These are phyloP conservation scores for Emergomyces pasteurianus DNA, from an alignment of 2,329 filamentous ascomycete species.

Conservation along the genomic window DNA sequence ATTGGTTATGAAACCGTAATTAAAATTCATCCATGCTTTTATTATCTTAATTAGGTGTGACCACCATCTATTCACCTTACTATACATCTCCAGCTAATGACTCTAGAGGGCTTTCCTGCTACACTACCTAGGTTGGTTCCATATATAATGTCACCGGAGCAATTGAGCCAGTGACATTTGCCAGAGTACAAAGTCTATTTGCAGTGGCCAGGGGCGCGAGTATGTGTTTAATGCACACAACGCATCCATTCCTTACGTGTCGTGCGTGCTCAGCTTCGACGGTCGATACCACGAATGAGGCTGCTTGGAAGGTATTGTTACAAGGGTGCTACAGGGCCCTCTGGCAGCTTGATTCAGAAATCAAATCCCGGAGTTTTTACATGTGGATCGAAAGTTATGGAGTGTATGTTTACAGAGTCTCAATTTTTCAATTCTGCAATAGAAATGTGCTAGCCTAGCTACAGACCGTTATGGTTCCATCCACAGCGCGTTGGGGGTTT, in stretches of 20 bases:
- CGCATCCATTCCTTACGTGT: neutral
- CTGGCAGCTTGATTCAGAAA: constrained; percentile 36
- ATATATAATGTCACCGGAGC: constrained; percentile 33
- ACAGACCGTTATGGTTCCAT: constrained; percentile 44
- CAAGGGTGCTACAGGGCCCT: constrained; percentile 43
- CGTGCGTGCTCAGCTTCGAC: neutral
- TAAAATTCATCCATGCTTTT: neutral
- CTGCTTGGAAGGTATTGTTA: constrained; percentile 46
- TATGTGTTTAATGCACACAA: constrained; percentile 8
- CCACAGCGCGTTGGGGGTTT: constrained; percentile 47
- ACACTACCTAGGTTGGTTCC: constrained; percentile 27
- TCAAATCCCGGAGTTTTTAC: constrained; percentile 44
- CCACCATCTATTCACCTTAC: neutral
- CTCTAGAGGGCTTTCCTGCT: constrained; percentile 24
- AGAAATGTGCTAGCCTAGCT: constrained; percentile 16
- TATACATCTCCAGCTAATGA: too few species aligned
- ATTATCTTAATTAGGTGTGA: too few species aligned
- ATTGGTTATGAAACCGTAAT: neutral
- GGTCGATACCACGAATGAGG: constrained; percentile 43
- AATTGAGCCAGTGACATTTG: constrained; percentile 34
- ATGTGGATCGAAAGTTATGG: constrained; percentile 47
- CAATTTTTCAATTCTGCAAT: neutral
- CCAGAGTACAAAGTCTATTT: constrained; percentile 35
- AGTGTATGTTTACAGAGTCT: constrained; percentile 23
- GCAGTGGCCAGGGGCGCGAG: constrained; percentile 37